These are phyloP conservation scores for Podospora bellae-mahoneyi DNA, from an alignment of 495 filamentous ascomycete species.

Conservation along the genomic window DNA sequence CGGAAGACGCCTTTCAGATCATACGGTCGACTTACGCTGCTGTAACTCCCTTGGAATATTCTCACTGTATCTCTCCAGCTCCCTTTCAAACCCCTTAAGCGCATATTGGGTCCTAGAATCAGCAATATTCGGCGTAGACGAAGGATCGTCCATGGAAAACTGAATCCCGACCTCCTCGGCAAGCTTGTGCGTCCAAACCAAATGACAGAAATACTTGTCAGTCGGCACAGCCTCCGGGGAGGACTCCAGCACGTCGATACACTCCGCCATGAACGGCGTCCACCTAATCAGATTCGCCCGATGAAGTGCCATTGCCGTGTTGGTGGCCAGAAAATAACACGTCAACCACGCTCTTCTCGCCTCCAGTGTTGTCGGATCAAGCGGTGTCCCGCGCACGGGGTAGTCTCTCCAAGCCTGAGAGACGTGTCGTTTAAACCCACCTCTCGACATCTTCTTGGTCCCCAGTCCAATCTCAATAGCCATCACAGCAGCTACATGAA, in stretches of 20 bases:
- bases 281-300: slow-evolving; percentile 80
- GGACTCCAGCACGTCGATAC: slow-evolving; percentile 66
- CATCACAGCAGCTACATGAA: slow-evolving; percentile 80
- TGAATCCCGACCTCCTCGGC: slow-evolving; percentile 75
- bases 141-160: slow-evolving; percentile 73
- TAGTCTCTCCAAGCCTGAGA: slow-evolving; percentile 46
- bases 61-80: slow-evolving; percentile 65
- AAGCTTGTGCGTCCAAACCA: slow-evolving; percentile 72
- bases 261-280: slow-evolving; percentile 83
- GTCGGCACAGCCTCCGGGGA: slow-evolving; percentile 68
- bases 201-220: slow-evolving; percentile 69
- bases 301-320: slow-evolving; percentile 72
- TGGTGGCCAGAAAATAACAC: slow-evolving; percentile 73
- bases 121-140: slow-evolving; percentile 59
- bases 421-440: slow-evolving; percentile 36
- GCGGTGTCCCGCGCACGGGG: slow-evolving; percentile 47
- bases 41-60: slow-evolving; percentile 49
- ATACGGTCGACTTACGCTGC: slow-evolving; percentile 39
- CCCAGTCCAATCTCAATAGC: slow-evolving; percentile 85
- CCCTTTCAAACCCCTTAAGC: slow-evolving; percentile 70
- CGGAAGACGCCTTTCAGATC: neutral
- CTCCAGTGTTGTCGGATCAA: slow-evolving; percentile 66
- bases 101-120: slow-evolving; percentile 72
- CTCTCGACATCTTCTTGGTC: slow-evolving; percentile 42
- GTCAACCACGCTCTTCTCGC: slow-evolving; percentile 72